A percentile compares a stretch with the other conserved stretches of the same genome.
Evolutionary conservation across 805 yeast species (phyloP).

Genomic region (Cyberlindnera mycetangii): DNA sequence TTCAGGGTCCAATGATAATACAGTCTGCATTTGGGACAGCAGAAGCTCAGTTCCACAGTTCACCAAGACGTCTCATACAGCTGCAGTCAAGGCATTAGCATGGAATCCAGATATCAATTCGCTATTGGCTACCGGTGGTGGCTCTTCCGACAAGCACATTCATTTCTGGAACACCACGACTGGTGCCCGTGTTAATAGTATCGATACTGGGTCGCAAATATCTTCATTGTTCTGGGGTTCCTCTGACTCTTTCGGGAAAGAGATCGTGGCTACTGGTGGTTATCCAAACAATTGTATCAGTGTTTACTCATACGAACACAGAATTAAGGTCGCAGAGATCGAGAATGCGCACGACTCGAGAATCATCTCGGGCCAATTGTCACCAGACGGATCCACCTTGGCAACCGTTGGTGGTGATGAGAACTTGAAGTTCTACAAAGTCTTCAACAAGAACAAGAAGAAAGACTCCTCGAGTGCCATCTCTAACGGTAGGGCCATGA

Average conservation of each 20-base stretch:
- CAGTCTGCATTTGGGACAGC: slow-evolving; percentile 92
- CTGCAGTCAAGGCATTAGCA: slow-evolving; percentile 92
- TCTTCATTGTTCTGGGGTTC: slow-evolving; percentile 93
- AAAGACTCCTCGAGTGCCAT: slow-evolving; percentile 31
- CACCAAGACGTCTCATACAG: slow-evolving; percentile 75
- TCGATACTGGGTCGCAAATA: slow-evolving; percentile 91
- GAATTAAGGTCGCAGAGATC: slow-evolving; percentile 86
- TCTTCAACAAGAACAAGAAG: slow-evolving; percentile 60
- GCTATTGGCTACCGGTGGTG: slow-evolving; percentile 95
- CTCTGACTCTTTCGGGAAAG: slow-evolving; percentile 65
- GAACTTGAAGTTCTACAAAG: slow-evolving; percentile 89
- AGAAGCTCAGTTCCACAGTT: slow-evolving; percentile 67
- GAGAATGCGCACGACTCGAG: slow-evolving; percentile 85
- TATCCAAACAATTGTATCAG: slow-evolving; percentile 83
- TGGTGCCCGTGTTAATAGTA: slow-evolving; percentile 80
- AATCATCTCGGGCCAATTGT: slow-evolving; percentile 74
- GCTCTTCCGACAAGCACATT: slow-evolving; percentile 81
- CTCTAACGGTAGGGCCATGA: slow-evolving; percentile 43
- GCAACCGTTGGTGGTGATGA: slow-evolving; percentile 98
- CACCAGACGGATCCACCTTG: slow-evolving; percentile 86
- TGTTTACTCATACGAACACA: slow-evolving; percentile 80
- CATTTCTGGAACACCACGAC: slow-evolving; percentile 95
- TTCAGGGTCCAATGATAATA: slow-evolving; percentile 91
- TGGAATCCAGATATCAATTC: slow-evolving; percentile 91
- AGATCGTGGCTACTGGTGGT: slow-evolving; percentile 92